Conservation (phyloP, 2,329 filamentous ascomycete species). For the Trichophyton mentagrophytes region DNA sequence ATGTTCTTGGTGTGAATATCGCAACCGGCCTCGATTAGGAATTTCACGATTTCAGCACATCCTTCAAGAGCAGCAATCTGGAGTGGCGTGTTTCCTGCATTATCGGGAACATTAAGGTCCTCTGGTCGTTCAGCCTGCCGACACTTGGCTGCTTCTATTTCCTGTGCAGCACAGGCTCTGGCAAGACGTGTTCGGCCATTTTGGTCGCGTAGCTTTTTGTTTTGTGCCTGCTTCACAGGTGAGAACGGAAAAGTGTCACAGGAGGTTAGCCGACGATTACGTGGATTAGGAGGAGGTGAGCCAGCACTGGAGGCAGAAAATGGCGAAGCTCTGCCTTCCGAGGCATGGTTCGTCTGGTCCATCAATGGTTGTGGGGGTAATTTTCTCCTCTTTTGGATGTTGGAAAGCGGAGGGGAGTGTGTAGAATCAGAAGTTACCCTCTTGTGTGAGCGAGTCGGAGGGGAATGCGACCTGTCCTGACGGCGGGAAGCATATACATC, state of each 20-base stretch:
- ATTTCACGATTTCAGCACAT: conserved; percentile 71
- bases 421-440: conserved; percentile 28
- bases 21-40: conserved; percentile 73
- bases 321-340: conserved; percentile 34
- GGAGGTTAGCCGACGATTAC: conserved; percentile 31
- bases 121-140: conserved; percentile 67
- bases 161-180: conserved; percentile 76
- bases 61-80: conserved; percentile 88
- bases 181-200: conserved; percentile 84
- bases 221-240: conserved; percentile 53
- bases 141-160: conserved; percentile 64
- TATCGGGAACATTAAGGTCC: conserved; percentile 79
- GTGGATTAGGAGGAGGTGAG: conserved; percentile 31
- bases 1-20: conserved; percentile 66
- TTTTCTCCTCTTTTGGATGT: conserved; percentile 18
- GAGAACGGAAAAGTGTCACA: conserved; percentile 42
- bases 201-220: conserved; percentile 80
- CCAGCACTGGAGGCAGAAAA: conserved; percentile 32
- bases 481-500: conserved; percentile 4
- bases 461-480: conserved; percentile 24
- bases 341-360: conserved; percentile 31
- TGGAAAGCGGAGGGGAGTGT: conserved; percentile 17
- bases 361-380: conserved; percentile 30
- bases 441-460: conserved; percentile 25
- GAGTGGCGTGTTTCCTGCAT: conserved; percentile 89